Percentiles rank a stretch among this genome's conserved stretches.
Evolutionary conservation across 495 filamentous ascomycete species (phyloP).

Genomic region (Venustampulla echinocandica): DNA sequence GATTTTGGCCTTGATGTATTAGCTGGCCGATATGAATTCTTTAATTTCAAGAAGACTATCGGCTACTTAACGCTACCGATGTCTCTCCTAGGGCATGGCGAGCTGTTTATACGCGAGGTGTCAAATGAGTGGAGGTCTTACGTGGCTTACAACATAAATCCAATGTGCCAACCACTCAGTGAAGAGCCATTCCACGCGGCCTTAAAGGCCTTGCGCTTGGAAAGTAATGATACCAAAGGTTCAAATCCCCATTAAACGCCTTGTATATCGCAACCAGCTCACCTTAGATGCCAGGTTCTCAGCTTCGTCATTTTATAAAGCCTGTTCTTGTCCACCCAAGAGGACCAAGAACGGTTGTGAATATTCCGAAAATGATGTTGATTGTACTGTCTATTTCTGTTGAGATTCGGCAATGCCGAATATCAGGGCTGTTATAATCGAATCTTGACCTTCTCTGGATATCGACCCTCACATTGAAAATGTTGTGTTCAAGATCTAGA

Average conservation of each 20-base stretch:
- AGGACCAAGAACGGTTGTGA: too few relatives aligned
- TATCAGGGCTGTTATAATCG: too few relatives aligned
- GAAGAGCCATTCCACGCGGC: slow-evolving; percentile 9
- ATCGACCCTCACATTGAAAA: too few relatives aligned
- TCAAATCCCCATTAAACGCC: slow-evolving; percentile 9
- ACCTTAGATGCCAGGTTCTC: slow-evolving; percentile 15
- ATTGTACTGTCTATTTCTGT: too few relatives aligned
- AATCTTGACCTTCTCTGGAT: too few relatives aligned
- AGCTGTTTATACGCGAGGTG: slow-evolving; percentile 12
- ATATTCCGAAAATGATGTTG: too few relatives aligned
- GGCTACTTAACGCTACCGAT: slow-evolving; percentile 14
- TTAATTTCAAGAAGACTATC: slow-evolving; percentile 14
- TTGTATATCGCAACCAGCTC: slow-evolving; percentile 13
- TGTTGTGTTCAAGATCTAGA: too few relatives aligned
- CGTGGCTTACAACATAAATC: slow-evolving; percentile 15
- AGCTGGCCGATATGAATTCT: slow-evolving; percentile 14
- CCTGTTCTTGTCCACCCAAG: slow-evolving; percentile 14
- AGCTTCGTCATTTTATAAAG: slow-evolving; percentile 13
- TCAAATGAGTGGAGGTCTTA: slow-evolving; percentile 14
- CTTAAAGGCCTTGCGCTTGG: slow-evolving; percentile 12
- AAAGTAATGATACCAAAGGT: slow-evolving; percentile 14
- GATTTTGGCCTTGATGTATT: slow-evolving; percentile 17
- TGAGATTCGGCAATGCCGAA: too few relatives aligned
- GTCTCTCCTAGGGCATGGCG: slow-evolving; percentile 9
- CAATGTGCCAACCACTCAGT: slow-evolving; percentile 10